Evolutionary conservation across 2,329 filamentous ascomycete genomes (phyloP).

Genomic region (Xylariales sp.): DNA sequence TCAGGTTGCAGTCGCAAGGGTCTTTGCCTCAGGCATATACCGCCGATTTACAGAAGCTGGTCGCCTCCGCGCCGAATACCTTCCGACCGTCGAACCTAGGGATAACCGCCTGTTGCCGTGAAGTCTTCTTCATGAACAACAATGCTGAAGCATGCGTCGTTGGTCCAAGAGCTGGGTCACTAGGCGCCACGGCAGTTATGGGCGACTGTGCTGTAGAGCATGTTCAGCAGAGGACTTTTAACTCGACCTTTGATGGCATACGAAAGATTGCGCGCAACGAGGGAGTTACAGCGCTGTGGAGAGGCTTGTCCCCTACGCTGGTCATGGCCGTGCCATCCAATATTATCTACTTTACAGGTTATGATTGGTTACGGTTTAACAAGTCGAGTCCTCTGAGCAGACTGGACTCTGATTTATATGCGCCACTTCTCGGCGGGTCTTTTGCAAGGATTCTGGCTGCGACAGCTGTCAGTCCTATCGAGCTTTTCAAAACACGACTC

Average conservation of each 20-base stretch:
- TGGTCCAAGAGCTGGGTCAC: constrained; percentile 48
- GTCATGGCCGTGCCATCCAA: constrained; percentile 93
- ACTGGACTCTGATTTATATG: constrained; percentile 62
- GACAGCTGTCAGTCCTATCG: constrained; percentile 80
- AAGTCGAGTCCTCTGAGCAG: constrained; percentile 65
- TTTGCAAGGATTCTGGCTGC: constrained; percentile 77
- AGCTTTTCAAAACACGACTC: constrained; percentile 89
- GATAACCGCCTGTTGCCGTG: constrained; percentile 90
- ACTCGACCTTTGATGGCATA: constrained; percentile 85
- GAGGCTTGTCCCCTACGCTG: constrained; percentile 88
- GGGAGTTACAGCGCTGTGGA: constrained; percentile 81
- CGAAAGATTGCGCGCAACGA: constrained; percentile 95
- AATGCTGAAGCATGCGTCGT: constrained; percentile 77
- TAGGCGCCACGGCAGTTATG: constrained; percentile 38
- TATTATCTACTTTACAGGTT: constrained; percentile 98
- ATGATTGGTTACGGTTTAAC: constrained; percentile 86
- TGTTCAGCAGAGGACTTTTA: constrained; percentile 76
- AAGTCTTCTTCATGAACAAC: constrained; percentile 95
- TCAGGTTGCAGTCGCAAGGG: constrained; percentile 83
- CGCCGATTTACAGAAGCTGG: constrained; percentile 51
- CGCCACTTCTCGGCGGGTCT: constrained; percentile 76
- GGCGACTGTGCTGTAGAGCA: constrained; percentile 84
- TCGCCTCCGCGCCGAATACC: constrained; percentile 56
- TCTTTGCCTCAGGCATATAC: constrained; percentile 31
- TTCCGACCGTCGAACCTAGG: constrained; percentile 78